Evolutionary conservation across 495 filamentous ascomycete species (phyloP), one percentile per base, ranked within the genome.

Genomic region (Filosporella fistucella): DNA sequence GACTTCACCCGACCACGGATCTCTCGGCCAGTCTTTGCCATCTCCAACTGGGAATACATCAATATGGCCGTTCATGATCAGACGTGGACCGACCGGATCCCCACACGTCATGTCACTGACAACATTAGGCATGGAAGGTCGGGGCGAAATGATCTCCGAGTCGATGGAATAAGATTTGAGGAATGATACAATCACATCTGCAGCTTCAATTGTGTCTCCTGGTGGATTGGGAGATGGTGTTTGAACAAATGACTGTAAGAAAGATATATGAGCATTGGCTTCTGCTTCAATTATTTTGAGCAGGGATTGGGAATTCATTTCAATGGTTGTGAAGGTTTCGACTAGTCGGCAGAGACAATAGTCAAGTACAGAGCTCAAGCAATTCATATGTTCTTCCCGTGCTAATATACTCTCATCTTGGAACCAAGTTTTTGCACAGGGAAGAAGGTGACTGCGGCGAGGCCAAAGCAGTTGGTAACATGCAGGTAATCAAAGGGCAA

Each of bases 1-100:
- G 2, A 46, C 14, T 16, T 40, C 42, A 6, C 49, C 49, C 3
- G 49, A 52, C 42, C 49, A 52, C 3, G 49, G 42, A 20, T 47
- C 49, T 13, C 35, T 17, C 7, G 36, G 4, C 42, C 42, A 52
- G 28, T 46, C 49, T 17, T 3, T 10, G 12, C 24, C 25, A 35
- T 41, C 36, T 2, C 42, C 37, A 3, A 11, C 42, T 7, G 49
- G 49, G 35, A 47, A 52, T 18, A 52, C 49, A 26, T 52, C 42
- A 12, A 45, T 52, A 14, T 45, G 49, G 8, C 49, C 49, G n/a
- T 52, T 52, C 21, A 52, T 17, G 3, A 45, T 46, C 5, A 52
- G 26, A 18, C 34, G 49, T 18, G 37, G 49, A 14, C 35, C 42
- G 4, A 17, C 7, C 7, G 49, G 23, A 23, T 24, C 26, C 2